These are phyloP conservation scores for Whalleya microplaca DNA, from an alignment of 2,329 filamentous ascomycete species.

Conservation along the genomic window DNA sequence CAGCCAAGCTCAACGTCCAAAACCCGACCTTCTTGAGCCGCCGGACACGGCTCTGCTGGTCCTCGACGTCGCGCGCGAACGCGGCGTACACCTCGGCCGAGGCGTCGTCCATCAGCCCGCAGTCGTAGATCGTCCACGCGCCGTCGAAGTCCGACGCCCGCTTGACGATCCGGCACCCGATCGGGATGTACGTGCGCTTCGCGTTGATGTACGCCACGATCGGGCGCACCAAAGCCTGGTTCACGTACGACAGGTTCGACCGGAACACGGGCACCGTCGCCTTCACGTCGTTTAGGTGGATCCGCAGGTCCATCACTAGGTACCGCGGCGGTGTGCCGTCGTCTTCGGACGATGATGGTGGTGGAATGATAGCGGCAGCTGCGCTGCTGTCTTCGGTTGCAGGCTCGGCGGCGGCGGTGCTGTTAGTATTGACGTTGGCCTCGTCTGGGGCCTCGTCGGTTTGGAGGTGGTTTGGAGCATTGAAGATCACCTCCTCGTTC, in stretches of 20 bases:
- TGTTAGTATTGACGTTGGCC: slow-evolving; percentile 5
- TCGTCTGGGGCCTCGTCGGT: slow-evolving; percentile 19
- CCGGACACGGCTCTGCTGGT: slow-evolving; percentile 82
- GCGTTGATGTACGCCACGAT: slow-evolving; percentile 99
- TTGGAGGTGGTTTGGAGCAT: slow-evolving; percentile 22
- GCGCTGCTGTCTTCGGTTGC: slow-evolving; percentile 5
- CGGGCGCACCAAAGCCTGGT: slow-evolving; percentile 90
- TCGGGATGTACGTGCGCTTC: slow-evolving; percentile 91
- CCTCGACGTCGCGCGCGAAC: slow-evolving; percentile 87
- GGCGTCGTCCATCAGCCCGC: slow-evolving; percentile 89
- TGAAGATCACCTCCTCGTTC: slow-evolving; percentile 28
- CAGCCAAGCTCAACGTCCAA: slow-evolving; percentile 90
- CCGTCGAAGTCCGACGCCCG: slow-evolving; percentile 87
- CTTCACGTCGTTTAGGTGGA: slow-evolving; percentile 93
- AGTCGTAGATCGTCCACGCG: slow-evolving; percentile 93
- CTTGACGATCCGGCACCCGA: slow-evolving; percentile 94
- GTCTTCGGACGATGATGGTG: not conserved
- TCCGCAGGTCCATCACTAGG: slow-evolving; percentile 90
- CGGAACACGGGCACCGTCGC: slow-evolving; percentile 93
- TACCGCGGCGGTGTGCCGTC: slow-evolving; percentile 71
- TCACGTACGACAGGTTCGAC: slow-evolving; percentile 89
- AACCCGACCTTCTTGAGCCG: slow-evolving; percentile 94
- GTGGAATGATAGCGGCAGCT: not conserved
- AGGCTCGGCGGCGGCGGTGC: slow-evolving; percentile 6
- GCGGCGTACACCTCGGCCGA: slow-evolving; percentile 93